Evolutionary conservation across 108 stramenopile genomes (phyloP).

Genomic region (Nitzschia sp.): DNA sequence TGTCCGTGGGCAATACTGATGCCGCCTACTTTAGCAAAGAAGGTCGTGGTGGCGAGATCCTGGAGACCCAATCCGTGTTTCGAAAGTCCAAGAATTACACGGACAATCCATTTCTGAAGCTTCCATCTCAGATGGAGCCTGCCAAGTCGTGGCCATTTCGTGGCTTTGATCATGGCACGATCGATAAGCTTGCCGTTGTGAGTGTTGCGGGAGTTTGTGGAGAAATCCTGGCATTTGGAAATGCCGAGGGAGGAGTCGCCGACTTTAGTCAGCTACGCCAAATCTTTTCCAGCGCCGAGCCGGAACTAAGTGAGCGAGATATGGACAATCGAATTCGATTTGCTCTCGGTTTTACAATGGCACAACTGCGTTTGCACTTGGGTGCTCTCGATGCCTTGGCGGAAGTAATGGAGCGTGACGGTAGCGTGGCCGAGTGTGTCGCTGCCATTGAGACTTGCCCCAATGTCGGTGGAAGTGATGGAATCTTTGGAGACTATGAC

Average conservation of each 20-base stretch:
- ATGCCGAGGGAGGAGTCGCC: constrained; percentile 73
- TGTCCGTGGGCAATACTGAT: constrained; percentile 23
- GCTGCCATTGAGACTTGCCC: constrained; percentile 68
- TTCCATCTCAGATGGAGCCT: constrained; percentile 61
- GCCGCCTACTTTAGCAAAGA: constrained; percentile 69
- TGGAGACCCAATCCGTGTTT: constrained; percentile 69
- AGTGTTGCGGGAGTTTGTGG: constrained; percentile 85
- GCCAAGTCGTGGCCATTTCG: constrained; percentile 78
- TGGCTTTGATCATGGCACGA: constrained; percentile 74
- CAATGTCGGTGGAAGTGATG: constrained; percentile 64
- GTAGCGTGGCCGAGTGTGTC: constrained; percentile 74
- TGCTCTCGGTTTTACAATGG: constrained; percentile 80
- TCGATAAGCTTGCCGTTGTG: constrained; percentile 75
- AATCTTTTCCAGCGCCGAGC: constrained; percentile 41
- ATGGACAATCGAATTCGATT: constrained; percentile 80
- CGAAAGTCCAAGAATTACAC: constrained; percentile 54
- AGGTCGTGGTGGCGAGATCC: constrained; percentile 51
- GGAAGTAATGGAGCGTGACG: constrained; percentile 74
- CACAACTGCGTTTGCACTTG: constrained; percentile 67
- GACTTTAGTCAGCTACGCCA: constrained; percentile 70
- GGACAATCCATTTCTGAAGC: constrained; percentile 51
- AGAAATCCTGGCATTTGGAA: constrained; percentile 81
- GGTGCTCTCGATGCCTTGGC: constrained; percentile 82
- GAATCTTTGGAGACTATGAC: constrained; percentile 62
- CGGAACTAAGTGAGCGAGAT: constrained; percentile 65